Percentiles rank a stretch among this genome's conserved stretches.
phyloP scores from a whole-genome alignment of 768 basidiomycete genomes.

The Gymnopilus dilepis region DNA sequence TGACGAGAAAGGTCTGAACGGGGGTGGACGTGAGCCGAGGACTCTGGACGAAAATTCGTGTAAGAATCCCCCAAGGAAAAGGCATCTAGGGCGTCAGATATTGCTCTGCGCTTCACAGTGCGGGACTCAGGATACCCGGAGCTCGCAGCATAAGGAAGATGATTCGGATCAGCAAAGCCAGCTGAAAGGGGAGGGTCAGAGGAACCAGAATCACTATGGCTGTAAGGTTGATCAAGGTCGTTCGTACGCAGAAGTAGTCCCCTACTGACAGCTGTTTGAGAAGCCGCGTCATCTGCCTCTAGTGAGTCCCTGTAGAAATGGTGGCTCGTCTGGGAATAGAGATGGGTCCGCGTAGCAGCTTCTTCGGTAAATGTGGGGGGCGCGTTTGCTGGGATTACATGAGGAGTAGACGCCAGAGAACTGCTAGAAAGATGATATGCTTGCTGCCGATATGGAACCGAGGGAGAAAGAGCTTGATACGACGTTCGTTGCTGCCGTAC shows the following conservation, averaged over 20 bases:
- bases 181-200: conserved; percentile 6
- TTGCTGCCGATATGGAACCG: conserved; percentile 18
- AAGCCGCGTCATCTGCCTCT: not conserved
- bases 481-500: conserved; percentile 9
- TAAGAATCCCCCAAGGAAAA: conserved; percentile 7
- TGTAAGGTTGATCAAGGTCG: conserved; percentile 8
- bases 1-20: conserved; percentile 29
- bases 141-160: not conserved
- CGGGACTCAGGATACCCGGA: not conserved
- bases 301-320: conserved; percentile 4
- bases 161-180: not conserved
- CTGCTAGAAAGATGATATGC: conserved; percentile 6
- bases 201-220: conserved; percentile 6
- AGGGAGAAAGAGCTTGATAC: conserved; percentile 13
- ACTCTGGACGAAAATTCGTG: conserved; percentile 9
- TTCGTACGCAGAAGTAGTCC: not conserved
- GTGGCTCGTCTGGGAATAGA: not conserved
- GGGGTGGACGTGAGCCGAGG: conserved; percentile 22
- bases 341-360: conserved; percentile 7
- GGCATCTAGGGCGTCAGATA: conserved; percentile 9
- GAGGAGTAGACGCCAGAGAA: not conserved
- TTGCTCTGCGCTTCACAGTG: conserved; percentile 8
- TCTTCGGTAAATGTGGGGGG: conserved; percentile 11
- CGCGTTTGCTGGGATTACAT: conserved; percentile 6
- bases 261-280: not conserved